A percentile compares a stretch with the other conserved stretches of the same genome.
Evolutionary conservation across 1,139 yeast genomes (phyloP).

Genomic region (Eremothecium coryli): DNA sequence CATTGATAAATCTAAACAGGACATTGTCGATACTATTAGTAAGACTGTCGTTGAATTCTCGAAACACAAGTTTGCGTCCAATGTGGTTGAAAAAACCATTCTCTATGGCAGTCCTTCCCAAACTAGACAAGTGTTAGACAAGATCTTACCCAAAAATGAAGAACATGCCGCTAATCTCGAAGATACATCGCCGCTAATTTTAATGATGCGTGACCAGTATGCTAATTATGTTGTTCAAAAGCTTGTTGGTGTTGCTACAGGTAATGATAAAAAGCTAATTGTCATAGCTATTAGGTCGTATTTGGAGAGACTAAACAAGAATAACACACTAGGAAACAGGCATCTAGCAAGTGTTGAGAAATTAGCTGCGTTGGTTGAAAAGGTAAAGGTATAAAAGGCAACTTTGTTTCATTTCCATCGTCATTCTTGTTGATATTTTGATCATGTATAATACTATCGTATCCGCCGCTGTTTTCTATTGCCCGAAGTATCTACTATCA

Average conservation of each 20-base stretch:
- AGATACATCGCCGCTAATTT: conserved; percentile 55
- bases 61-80: conserved; percentile 93
- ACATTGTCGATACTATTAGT: conserved; percentile 41
- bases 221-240: conserved; percentile 96
- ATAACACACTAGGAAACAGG: conserved; percentile 36
- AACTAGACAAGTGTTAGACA: conserved; percentile 46
- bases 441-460: conserved; percentile 7
- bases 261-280: conserved; percentile 53
- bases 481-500: conserved; percentile 6
- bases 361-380: conserved; percentile 39
- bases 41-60: conserved; percentile 70
- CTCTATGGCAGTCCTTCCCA: conserved; percentile 59
- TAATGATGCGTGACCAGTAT: conserved; percentile 96
- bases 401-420: not conserved
- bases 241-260: conserved; percentile 71
- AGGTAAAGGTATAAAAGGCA: conserved; percentile 18
- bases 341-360: conserved; percentile 84
- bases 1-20: conserved; percentile 37
- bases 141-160: conserved; percentile 32
- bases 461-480: conserved; percentile 8
- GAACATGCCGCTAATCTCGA: conserved; percentile 36
- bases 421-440: conserved; percentile 5
- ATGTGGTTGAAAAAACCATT: conserved; percentile 92
- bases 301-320: conserved; percentile 27
- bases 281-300: conserved; percentile 56